These are phyloP conservation scores for Fusarium protoensiforme DNA, from an alignment of 2,329 filamentous ascomycete genomes.

Conservation along the genomic window DNA sequence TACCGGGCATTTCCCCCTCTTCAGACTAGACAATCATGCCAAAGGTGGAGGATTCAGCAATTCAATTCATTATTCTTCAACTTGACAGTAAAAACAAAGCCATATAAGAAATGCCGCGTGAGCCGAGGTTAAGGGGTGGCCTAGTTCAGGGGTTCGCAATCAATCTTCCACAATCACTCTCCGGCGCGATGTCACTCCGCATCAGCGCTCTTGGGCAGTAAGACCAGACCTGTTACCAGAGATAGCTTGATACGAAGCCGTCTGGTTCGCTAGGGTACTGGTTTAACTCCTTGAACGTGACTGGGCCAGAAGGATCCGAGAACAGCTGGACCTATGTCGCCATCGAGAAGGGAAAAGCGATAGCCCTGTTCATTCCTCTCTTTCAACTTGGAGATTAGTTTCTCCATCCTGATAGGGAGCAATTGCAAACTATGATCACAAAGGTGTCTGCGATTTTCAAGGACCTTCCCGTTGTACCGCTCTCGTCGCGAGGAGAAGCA, in stretches of 20 bases:
- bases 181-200: neutral
- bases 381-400: neutral
- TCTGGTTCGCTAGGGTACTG: neutral
- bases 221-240: neutral
- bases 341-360: neutral
- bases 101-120: neutral
- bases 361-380: neutral
- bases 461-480: neutral
- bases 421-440: neutral
- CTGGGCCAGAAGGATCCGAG: neutral
- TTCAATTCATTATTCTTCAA: neutral
- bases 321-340: neutral
- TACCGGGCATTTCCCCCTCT: neutral
- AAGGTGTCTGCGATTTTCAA: neutral
- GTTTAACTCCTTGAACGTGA: neutral
- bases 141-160: neutral
- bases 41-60: fast-evolving
- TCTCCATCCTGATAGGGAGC: no score
- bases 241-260: neutral
- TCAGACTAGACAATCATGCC: neutral
- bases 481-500: neutral
- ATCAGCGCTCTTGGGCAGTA: neutral
- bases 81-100: neutral
- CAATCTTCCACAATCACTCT: neutral
- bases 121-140: neutral